Percentiles rank a stretch among this genome's conserved stretches.
Evolutionary conservation across 169 alveolate species (phyloP).

Genomic region (Cyclospora cayetanensis): DNA sequence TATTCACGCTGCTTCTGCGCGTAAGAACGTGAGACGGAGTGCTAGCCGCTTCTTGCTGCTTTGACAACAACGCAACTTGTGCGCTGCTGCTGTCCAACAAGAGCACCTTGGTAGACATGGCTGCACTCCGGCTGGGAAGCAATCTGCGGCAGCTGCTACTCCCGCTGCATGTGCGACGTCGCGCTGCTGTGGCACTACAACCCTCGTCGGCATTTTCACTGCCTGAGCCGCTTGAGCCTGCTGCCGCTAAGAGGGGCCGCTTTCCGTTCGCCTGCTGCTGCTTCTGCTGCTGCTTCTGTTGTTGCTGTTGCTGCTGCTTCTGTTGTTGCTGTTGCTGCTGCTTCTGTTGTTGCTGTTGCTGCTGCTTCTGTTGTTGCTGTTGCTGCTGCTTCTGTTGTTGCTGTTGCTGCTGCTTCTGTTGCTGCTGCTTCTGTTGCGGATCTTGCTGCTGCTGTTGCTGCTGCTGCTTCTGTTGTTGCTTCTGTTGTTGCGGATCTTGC

Average conservation of each 20-base stretch:
- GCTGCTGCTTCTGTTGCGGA: too few relatives aligned
- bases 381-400: slow-evolving; percentile 16
- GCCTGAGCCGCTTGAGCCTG: neutral
- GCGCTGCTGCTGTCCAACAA: neutral
- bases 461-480: too few relatives aligned
- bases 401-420: neutral
- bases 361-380: too few relatives aligned
- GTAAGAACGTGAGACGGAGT: too few relatives aligned
- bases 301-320: neutral
- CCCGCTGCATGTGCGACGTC: slow-evolving; percentile 4
- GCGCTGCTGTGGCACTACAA: neutral
- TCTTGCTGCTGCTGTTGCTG: too few relatives aligned
- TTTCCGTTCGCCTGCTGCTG: neutral
- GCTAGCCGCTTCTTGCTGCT: too few relatives aligned
- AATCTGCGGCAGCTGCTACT: neutral
- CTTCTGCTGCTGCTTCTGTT: neutral
- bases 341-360: too few relatives aligned
- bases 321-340: too few relatives aligned
- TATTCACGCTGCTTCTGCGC: neutral
- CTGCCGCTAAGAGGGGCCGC: neutral
- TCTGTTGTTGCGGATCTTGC: neutral
- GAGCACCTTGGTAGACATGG: neutral
- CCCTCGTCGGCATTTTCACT: neutral
- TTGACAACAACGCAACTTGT: too few relatives aligned
- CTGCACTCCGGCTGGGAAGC: neutral